Base-by-base conservation (phyloP, 129 eudicot genomes). In the Pseudognaphalium luteoalbum region DNA sequence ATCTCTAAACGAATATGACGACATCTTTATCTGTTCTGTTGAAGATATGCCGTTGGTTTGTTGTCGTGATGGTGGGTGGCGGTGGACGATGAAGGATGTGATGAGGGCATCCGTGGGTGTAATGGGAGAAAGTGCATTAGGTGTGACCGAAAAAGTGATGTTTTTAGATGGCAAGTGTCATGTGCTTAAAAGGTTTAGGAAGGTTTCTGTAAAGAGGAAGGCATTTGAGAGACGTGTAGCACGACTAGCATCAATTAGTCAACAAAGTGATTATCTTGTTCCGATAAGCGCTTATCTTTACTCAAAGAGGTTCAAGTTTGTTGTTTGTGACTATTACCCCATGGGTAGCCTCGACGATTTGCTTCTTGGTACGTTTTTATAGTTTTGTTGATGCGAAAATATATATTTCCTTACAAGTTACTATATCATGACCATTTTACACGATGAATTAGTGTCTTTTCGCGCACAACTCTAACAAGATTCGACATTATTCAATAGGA, bases 271-370 rank as follows among this genome's bases (percentile, higher is more conserved):
- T 32, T 75, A 74, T 81, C 81, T 86, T 78, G 90, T 86, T 66
- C 87, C 84, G 3, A 35, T 86, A 11, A 58, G 50, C 16, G 76
- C 84, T 61, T 83, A 80, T 78, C 76, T 83, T 14, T 86, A 80
- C 44, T 69, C 90, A 4, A 86, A 78, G 85, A 78, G 90, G 80
- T 81, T 86, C 66, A 83, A 83, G 84, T 86, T 86, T 62, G 78
- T 83, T 56, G 83, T 86, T 20, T 81, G 66, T 66, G 84, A 86
- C 66, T 86, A 86, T 66, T 86, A 77, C 68, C 87, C 90, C 17
- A 83, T 86, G 87, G 90, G 87, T 19, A 83, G 87, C 70, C 90
- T 86, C 61, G 80, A 83, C 61, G 87, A 86, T 75, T 61, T 86
- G 75, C 90, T 86, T 75, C 39, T 72, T 37, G 87, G 87, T 78